phyloP scores from a whole-genome alignment of 805 yeast species.

The Saturnispora dispora region DNA sequence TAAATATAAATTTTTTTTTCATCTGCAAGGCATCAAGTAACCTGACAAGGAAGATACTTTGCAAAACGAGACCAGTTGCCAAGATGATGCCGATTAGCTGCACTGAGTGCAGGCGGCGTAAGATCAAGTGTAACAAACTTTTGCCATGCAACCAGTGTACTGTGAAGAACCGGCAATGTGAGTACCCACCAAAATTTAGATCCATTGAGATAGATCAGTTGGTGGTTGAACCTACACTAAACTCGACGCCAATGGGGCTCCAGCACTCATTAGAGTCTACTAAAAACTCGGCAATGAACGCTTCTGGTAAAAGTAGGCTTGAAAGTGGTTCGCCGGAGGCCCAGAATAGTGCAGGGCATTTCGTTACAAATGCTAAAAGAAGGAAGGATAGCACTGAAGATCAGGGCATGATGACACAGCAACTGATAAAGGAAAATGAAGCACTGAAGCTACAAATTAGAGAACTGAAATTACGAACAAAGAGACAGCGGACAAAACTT shows the following conservation, averaged over 20 bases:
- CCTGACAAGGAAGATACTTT: background rate
- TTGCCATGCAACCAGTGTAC: conserved; percentile 40
- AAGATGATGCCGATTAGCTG: conserved; percentile 28
- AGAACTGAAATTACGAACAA: conserved; percentile 19
- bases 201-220: conserved; percentile 30
- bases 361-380: background rate
- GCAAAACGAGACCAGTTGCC: background rate
- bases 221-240: conserved; percentile 11
- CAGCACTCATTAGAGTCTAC: background rate
- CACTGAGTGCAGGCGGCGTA: conserved; percentile 28
- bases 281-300: background rate
- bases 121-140: conserved; percentile 28
- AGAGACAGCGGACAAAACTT: conserved; percentile 14
- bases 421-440: conserved; percentile 24
- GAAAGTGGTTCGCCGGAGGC: background rate
- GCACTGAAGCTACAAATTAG: conserved; percentile 21
- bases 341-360: background rate
- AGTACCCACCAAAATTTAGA: conserved; percentile 39
- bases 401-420: background rate
- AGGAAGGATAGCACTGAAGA: background rate
- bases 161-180: conserved; percentile 31
- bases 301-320: background rate
- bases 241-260: background rate
- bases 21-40: background rate
- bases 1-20: no score